Evolutionary conservation across 257 asterid species (phyloP), one percentile per base, ranked within the genome.

Genomic region (Solanum lycopersicoides): DNA sequence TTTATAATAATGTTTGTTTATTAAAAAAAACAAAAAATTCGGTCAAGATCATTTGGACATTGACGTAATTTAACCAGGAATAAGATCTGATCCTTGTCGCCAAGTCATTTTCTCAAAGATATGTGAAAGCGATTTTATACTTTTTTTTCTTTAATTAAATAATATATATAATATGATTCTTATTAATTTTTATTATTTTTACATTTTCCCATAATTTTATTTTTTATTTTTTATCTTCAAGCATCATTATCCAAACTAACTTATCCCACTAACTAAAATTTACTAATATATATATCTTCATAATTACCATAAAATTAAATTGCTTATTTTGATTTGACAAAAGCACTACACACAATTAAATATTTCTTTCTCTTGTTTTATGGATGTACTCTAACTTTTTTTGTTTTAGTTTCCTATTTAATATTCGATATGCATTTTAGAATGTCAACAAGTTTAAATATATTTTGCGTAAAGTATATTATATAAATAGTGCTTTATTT

Each of bases 21-120:
- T 30, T 69, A 8, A 4, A 16, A 69, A 72, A 14, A 79, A 4
- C n/a, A 15, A 37, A 7, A 47, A 80, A 28, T 47, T 30, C 5
- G 2, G 85, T 80, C 68, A 80, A 80, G 11, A 80, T 18, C 10
- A 80, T 25, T 47, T 30, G 89, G 94, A 87, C 25, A 89, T 88
- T 74, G 77, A 18, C 28, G 93, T 91, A 89, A 92, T 88, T 88
- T 82, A 7, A 65, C 11, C 10, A 82, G 84, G 89, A 87, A 92
- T 63, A 92, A 93, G 93, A 95, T 95, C 96, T 94, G 87, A 90
- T 35, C 75, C 90, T 92, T 92, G 94, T 93, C 92, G 91, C 93
- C n/a, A 35, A 25, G 96, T 95, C 95, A 89, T 92, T 93, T 90
- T 95, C 98, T 37, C 89, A 87, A 91, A 93, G 95, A 95, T 94